Conservation (phyloP, 2,329 filamentous ascomycete genomes). For the Microcyclospora tardicrescens region DNA sequence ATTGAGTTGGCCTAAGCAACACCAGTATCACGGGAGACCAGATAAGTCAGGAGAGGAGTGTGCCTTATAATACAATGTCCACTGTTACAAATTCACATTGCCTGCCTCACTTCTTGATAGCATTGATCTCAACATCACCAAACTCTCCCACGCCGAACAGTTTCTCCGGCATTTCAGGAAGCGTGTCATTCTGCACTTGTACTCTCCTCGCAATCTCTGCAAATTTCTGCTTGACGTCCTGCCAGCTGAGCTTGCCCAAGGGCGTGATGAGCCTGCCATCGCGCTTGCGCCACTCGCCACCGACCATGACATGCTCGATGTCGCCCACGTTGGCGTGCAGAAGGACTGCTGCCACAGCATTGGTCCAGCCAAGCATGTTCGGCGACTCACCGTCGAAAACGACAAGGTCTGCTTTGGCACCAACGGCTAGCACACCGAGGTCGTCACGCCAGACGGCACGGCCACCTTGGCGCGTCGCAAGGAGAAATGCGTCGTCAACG, state of each 20-base stretch:
- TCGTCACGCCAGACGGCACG: slow-evolving; percentile 39
- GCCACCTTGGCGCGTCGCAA: slow-evolving; percentile 41
- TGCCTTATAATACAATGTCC: too few relatives aligned
- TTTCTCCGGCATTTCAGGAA: slow-evolving; percentile 4
- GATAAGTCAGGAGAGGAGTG: too few relatives aligned
- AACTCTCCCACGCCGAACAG: slow-evolving; percentile 4
- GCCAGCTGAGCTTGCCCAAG: slow-evolving; percentile 1
- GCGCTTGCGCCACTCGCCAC: slow-evolving; percentile 37
- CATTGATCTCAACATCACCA: not conserved
- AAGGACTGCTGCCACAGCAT: slow-evolving; percentile 44
- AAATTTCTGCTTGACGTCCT: slow-evolving; percentile 5
- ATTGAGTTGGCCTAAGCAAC: too few relatives aligned
- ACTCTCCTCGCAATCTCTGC: slow-evolving; percentile 4
- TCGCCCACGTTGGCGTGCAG: slow-evolving; percentile 43
- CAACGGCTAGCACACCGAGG: slow-evolving; percentile 36
- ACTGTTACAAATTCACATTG: too few relatives aligned
- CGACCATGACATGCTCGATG: slow-evolving; percentile 38
- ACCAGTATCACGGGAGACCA: too few relatives aligned
- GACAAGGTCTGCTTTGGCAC: slow-evolving; percentile 43
- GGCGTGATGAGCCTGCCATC: slow-evolving; percentile 20
- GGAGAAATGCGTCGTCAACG: slow-evolving; percentile 41
- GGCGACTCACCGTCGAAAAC: slow-evolving; percentile 40
- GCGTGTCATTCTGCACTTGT: slow-evolving; percentile 2
- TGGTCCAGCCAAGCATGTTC: slow-evolving; percentile 40
- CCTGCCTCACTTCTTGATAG: too few relatives aligned